Conservation (phyloP, 371 early-diverging fungal genomes). For the Mucor mucedo region DNA sequence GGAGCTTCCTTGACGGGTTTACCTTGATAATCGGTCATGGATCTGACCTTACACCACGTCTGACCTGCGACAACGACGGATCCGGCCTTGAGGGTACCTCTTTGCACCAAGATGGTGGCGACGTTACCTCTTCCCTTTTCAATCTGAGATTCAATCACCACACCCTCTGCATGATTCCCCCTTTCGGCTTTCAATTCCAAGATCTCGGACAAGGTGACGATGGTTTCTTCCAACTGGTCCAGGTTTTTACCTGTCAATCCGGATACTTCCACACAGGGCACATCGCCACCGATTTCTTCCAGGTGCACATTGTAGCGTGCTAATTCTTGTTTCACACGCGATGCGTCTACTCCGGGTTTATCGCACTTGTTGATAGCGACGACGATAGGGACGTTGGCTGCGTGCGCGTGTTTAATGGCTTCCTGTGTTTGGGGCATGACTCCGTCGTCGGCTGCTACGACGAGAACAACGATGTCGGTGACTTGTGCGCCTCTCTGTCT, state of each 20-base stretch:
- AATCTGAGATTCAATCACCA: conserved; percentile 88
- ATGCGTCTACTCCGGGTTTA: conserved; percentile 80
- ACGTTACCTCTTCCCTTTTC: conserved; percentile 86
- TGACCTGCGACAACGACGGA: conserved; percentile 82
- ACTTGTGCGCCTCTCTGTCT: conserved; percentile 89
- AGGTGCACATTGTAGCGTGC: conserved; percentile 80
- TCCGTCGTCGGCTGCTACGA: conserved; percentile 97
- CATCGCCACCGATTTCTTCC: conserved; percentile 95
- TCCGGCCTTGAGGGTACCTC: conserved; percentile 84
- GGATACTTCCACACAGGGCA: conserved; percentile 88
- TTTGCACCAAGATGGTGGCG: conserved; percentile 85
- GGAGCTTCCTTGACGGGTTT: conserved; percentile 73
- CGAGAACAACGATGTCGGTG: conserved; percentile 94
- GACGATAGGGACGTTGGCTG: conserved; percentile 90
- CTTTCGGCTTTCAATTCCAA: conserved; percentile 85
- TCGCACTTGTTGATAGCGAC: conserved; percentile 98
- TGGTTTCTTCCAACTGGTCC: conserved; percentile 87
- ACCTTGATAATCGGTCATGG: conserved; percentile 83
- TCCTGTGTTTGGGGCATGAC: conserved; percentile 97
- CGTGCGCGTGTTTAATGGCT: conserved; percentile 91
- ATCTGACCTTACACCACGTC: conserved; percentile 88
- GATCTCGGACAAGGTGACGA: conserved; percentile 85
- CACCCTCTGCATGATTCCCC: conserved; percentile 77
- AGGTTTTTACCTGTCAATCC: conserved; percentile 87
- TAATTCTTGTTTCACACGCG: conserved; percentile 78